Base-by-base conservation (phyloP, 345 rosid species). In the Cardamine occulta region DNA sequence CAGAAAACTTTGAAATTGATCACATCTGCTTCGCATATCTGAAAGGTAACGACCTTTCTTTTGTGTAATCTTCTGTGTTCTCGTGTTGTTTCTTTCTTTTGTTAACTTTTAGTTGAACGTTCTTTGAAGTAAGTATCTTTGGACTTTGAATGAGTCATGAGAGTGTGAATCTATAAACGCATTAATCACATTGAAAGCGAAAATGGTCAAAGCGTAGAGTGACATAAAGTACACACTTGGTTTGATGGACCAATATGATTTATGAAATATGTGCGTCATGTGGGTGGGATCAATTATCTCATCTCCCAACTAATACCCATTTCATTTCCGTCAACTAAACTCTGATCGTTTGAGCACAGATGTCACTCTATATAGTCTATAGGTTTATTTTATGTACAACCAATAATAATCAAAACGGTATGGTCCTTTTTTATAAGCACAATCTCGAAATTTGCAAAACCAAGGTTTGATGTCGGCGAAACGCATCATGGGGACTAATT, bases 1-100 rank as follows among this genome's bases (percentile, higher is more conserved):
- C 9, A 88, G 94, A 84, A 96, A 91, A 80, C 83, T 68, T 66
- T 96, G 82, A 93, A 42, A 48, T 7, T 66, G 47, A 63, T 56
- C 28, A 19, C 31, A 56, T 64, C 47, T 29, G 32, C 26, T 34
- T 64, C 15, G 21, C 55, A 13, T 23, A 47, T 58, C 63, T 21
- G 68, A 34, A 66, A 65, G 80, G 71, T 70, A 55, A 52, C 3
- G 13, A 26, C 52, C 71, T 55, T n/a, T n/a, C n/a, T 19, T 34
- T 7, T 32, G 54, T 66, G 26, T 19, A 49, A 59, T 18, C 66
- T 10, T 51, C 26, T 59, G 39, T 34, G 42, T 14, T 12, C 69
- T 68, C 64, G 32, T 21, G 63, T 21, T 68, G 18, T 40, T 44
- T 31, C 44, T 17, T 62, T 53, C 24, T 7, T 68, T 37, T 68